These are phyloP conservation scores for Beta vulgaris DNA, from an alignment of 148 eudicot species.

Conservation along the genomic window DNA sequence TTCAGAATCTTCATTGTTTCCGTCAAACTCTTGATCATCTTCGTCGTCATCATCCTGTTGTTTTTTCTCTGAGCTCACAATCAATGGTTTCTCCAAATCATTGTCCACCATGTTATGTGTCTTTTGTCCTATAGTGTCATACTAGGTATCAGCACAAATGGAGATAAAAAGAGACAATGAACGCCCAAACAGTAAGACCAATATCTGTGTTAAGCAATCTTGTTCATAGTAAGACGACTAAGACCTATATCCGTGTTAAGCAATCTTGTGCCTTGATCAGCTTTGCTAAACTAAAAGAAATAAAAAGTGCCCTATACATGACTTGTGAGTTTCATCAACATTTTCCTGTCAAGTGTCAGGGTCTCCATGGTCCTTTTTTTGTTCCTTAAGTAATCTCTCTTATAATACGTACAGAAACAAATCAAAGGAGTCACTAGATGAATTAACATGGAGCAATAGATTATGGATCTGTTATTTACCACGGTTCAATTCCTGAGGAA, in stretches of 20 bases:
- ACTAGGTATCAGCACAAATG: background rate
- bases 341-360: no score
- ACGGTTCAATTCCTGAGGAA: background rate
- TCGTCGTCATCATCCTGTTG: constrained; percentile 36
- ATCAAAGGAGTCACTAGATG: constrained; percentile 1
- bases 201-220: no score
- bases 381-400: background rate
- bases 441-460: background rate
- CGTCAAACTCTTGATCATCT: constrained; percentile 32
- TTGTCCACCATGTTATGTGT: constrained; percentile 30
- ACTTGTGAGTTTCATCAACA: no score
- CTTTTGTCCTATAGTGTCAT: constrained; percentile 5
- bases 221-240: no score
- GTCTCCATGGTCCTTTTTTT: no score
- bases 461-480: constrained; percentile 33
- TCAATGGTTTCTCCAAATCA: constrained; percentile 40
- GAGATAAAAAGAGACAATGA: background rate
- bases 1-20: constrained; percentile 35
- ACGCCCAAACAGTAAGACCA: background rate
- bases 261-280: background rate
- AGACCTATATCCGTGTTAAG: background rate
- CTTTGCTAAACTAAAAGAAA: background rate
- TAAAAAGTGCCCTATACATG: no score
- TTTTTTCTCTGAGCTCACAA: constrained; percentile 30
- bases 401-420: background rate